Evolutionary conservation across 2,329 filamentous ascomycete genomes (phyloP), one percentile per base, ranked within the genome.

Genomic region (Fulvia fulva): DNA sequence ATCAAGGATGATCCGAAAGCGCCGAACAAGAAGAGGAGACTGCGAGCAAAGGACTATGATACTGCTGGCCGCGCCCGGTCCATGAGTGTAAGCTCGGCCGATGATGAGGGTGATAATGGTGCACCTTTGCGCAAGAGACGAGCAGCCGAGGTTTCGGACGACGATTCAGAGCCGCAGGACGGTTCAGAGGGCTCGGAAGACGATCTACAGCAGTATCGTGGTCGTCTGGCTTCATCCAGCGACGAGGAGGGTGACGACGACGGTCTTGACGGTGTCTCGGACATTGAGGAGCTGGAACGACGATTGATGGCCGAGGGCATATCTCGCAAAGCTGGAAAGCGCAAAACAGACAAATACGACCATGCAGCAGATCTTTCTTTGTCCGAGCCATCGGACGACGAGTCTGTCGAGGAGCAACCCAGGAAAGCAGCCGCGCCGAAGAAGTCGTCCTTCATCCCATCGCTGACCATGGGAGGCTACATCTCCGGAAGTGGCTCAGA

Each of bases 401-500:
- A 64, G 34, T 55, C 55, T 21, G 57, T 64, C 37, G 34, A 65
- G 51, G 66, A 65, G 6, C 65, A 69, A 28, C 59, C 55, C 6
- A 52, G 53, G 28, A 63, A 66, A 57, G 61, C 65, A 30, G 56
- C 52, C 6, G 30, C 58, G 34, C 65, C 62, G 6, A 72, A 67
- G 23, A 69, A 72, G 26, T 85, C 88, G 0, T 83, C 83, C 0
- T 91, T 91, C 70, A 76, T 94, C 1, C 90, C 90, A 0, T 85
- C 86, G 1, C 81, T 94, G 16, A 90, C 90, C 55, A 80, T 84
- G 81, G 87, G 86, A 21, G 88, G 88, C 57, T 95, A 93, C 75
- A 83, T 90, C 67, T 91, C 88, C 1, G 89, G 88, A 49, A 89
- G 87, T 8, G 88, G 90, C 6, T 88, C 85, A 8, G 87, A 88